phyloP scores from a whole-genome alignment of 495 filamentous ascomycete species.

The Penicillium salamii region DNA sequence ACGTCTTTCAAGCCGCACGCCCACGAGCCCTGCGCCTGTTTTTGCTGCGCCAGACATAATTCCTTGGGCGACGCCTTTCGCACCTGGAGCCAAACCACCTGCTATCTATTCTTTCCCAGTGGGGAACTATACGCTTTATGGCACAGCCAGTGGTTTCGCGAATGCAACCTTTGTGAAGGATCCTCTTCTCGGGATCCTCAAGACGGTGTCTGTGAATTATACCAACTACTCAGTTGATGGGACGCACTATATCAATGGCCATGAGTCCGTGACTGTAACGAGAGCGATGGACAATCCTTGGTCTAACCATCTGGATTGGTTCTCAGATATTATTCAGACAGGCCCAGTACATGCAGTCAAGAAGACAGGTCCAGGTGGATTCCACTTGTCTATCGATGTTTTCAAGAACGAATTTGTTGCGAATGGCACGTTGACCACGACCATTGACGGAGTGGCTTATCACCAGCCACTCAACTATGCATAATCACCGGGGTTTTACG shows the following conservation, averaged over 20 bases:
- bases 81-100: conserved; percentile 2
- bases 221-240: conserved; percentile 2
- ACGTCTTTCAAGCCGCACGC: conserved; percentile 4
- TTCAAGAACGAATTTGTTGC: conserved; percentile 1
- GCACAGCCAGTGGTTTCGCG: conserved; percentile 7
- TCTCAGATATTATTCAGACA: neutral
- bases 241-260: neutral
- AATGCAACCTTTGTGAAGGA: neutral
- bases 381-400: conserved; percentile 2
- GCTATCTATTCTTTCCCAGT: neutral
- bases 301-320: conserved; percentile 5
- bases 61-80: conserved; percentile 14
- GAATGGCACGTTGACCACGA: conserved; percentile 9
- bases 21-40: neutral
- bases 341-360: neutral
- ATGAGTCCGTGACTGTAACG: neutral
- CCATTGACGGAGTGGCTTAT: conserved; percentile 1
- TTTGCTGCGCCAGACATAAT: conserved; percentile 8
- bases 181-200: neutral
- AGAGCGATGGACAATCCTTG: neutral
- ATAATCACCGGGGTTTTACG: too few relatives aligned
- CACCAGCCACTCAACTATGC: neutral
- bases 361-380: conserved; percentile 2
- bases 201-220: conserved; percentile 4
- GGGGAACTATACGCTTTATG: conserved; percentile 13